Conservation (phyloP, 495 filamentous ascomycete species). For the Lichina pygmaea region DNA sequence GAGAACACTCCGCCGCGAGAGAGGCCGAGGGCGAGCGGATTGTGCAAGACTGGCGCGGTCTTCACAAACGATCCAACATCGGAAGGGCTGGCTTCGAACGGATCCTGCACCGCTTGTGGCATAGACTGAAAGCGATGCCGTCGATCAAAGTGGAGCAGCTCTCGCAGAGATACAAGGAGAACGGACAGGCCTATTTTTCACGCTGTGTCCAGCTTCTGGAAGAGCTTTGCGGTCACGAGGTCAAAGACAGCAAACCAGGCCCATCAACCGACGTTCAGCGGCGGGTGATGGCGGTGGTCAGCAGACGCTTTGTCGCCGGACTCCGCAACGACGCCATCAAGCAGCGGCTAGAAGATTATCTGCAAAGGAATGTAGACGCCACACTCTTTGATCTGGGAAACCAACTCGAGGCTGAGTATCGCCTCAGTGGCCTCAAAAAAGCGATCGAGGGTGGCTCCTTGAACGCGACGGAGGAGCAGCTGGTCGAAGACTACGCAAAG, state of each 20-base stretch:
- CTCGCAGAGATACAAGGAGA: slow-evolving; percentile 18
- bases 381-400: not conserved
- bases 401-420: not conserved
- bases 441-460: not conserved
- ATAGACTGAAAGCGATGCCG: slow-evolving; percentile 18
- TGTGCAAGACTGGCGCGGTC: slow-evolving; percentile 15
- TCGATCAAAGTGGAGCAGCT: slow-evolving; percentile 20
- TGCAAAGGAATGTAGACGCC: not conserved
- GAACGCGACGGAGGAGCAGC: not conserved
- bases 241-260: slow-evolving; percentile 5
- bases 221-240: slow-evolving; percentile 9
- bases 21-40: slow-evolving; percentile 12
- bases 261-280: slow-evolving; percentile 4
- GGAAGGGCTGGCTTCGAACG: too few species aligned
- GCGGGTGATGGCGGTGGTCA: not conserved
- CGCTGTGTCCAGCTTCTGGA: slow-evolving; percentile 14
- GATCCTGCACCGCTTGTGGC: slow-evolving; percentile 11
- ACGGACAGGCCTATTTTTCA: slow-evolving; percentile 15
- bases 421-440: not conserved
- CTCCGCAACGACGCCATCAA: not conserved
- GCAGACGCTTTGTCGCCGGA: not conserved
- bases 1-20: slow-evolving; percentile 9
- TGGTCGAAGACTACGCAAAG: slow-evolving; percentile 16
- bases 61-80: slow-evolving; percentile 12
- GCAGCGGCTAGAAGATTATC: not conserved